A percentile compares a stretch with the other conserved stretches of the same genome.
phyloP scores from a whole-genome alignment of 257 asterid species.

The Jasminum sambac region DNA sequence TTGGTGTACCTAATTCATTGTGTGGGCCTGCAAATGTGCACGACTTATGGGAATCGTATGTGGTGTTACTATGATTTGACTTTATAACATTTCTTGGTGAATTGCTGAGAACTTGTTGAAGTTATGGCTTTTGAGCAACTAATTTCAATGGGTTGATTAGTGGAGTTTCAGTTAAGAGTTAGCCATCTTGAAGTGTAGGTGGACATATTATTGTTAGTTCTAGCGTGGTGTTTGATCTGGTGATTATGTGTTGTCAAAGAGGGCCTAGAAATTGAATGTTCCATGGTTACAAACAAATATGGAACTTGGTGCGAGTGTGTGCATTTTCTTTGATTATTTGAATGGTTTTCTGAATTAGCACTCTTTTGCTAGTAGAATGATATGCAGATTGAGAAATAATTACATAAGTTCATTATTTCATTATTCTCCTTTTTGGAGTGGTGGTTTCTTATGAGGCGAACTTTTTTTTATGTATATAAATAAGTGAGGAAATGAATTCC shows the following conservation, averaged over 20 bases:
- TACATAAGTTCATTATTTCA: background rate
- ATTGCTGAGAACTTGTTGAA: background rate
- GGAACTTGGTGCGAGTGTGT: conserved; percentile 1
- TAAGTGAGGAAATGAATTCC: conserved; percentile 4
- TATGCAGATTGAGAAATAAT: conserved; percentile 3
- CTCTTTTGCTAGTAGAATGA: conserved; percentile 12
- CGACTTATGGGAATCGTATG: background rate
- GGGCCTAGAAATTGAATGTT: background rate
- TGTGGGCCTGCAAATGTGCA: background rate
- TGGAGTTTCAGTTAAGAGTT: background rate
- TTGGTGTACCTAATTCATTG: background rate
- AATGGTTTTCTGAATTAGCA: conserved; percentile 5
- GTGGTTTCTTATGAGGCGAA: background rate
- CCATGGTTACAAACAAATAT: background rate
- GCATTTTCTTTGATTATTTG: background rate
- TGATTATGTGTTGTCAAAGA: too few species aligned
- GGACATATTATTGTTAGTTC: conserved; percentile 10
- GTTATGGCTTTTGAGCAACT: background rate
- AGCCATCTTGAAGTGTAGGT: conserved; percentile 3
- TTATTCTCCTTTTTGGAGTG: conserved; percentile 1
- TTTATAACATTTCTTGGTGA: conserved; percentile 5
- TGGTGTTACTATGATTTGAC: background rate
- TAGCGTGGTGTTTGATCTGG: background rate
- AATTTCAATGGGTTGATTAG: conserved; percentile 16
- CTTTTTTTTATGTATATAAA: background rate